Conservation (phyloP, 306 rosid genomes). For the Datisca glomerata region DNA sequence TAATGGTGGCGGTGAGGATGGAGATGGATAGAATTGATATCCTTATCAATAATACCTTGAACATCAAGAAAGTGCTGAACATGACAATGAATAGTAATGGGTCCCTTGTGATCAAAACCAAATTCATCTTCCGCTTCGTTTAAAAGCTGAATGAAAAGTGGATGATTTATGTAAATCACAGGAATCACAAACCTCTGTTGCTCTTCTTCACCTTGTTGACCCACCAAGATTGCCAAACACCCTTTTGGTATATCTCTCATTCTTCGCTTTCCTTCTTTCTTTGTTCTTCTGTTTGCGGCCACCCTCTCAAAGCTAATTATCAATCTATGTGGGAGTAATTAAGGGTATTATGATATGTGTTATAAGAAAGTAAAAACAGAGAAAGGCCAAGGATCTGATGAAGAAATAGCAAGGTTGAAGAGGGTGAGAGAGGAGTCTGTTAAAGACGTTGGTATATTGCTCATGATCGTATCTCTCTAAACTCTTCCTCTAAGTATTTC, state of each 20-base stretch:
- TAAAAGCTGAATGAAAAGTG: slow-evolving; percentile 54
- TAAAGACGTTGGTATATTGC: slow-evolving; percentile 81
- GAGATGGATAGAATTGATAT: slow-evolving; percentile 15
- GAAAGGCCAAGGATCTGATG: slow-evolving; percentile 94
- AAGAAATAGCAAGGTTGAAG: slow-evolving; percentile 70
- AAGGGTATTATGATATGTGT: slow-evolving; percentile 12
- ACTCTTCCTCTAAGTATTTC: too few species aligned
- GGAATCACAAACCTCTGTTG: slow-evolving; percentile 75
- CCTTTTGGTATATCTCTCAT: slow-evolving; percentile 77
- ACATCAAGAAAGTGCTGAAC: slow-evolving; percentile 64
- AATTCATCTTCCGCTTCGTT: slow-evolving; percentile 81
- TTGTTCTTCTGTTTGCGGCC: too few species aligned
- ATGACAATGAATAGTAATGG: slow-evolving; percentile 81
- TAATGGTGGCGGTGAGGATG: slow-evolving; percentile 11
- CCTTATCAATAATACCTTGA: slow-evolving; percentile 51
- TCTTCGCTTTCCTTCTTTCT: too few species aligned
- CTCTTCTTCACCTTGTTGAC: slow-evolving; percentile 59
- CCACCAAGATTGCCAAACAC: slow-evolving; percentile 57
- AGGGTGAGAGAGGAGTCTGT: slow-evolving; percentile 60
- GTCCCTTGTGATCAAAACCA: slow-evolving; percentile 80
- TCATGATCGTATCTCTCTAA: too few species aligned
- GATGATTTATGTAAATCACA: slow-evolving; percentile 77
- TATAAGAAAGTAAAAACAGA: slow-evolving; percentile 52
- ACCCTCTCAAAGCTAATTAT: too few species aligned
- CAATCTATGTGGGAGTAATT: too few species aligned